Evolutionary conservation across 106 monocot genomes (phyloP), one percentile per base, ranked within the genome.

Genomic region (Chionographis japonica): DNA sequence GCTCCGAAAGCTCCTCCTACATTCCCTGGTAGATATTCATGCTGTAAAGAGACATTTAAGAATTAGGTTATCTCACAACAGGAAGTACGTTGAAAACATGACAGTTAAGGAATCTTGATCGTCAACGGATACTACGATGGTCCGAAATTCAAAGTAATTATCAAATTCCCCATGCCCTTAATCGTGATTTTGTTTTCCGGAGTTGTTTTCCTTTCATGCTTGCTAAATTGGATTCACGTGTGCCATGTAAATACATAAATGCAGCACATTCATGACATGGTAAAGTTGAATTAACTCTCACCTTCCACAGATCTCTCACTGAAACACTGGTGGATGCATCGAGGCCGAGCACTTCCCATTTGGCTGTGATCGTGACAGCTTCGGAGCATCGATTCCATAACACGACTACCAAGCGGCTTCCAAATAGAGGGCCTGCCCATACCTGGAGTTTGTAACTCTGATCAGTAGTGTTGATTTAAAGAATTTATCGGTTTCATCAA

Each of bases 301-400:
- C 92, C 84, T 89, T 81, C 97, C 92, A 98, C 11, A 92, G 61
- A 85, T 98, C 89, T 81, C 97, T 83, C 17, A 87, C 79, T 49
- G 83, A 84, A 69, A 86, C 63, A 42, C n/a, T 68, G 40, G 80
- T 39, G 13, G 82, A 74, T n/a, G 56, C n/a, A 3, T 80, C 71
- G 58, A 98, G 82, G 37, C 92, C 92, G 60, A 92, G 78, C 18
- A 43, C 53, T 60, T 79, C 78, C 85, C 92, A 86, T 57, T 72
- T 85, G 8, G 77, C 86, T 54, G 74, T 77, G 58, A 92, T 77
- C 52, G 79, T 77, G 17, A 77, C 78, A 56, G 61, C 8, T 63
- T 77, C 52, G 13, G 86, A 83, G 55, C 97, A 98, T 11, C 92
- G 79, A 69, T 98, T 98, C 92, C 97, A 98, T 19, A 98, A 72